These are phyloP conservation scores for Petrea volubilis DNA, from an alignment of 257 asterid species.

Conservation along the genomic window DNA sequence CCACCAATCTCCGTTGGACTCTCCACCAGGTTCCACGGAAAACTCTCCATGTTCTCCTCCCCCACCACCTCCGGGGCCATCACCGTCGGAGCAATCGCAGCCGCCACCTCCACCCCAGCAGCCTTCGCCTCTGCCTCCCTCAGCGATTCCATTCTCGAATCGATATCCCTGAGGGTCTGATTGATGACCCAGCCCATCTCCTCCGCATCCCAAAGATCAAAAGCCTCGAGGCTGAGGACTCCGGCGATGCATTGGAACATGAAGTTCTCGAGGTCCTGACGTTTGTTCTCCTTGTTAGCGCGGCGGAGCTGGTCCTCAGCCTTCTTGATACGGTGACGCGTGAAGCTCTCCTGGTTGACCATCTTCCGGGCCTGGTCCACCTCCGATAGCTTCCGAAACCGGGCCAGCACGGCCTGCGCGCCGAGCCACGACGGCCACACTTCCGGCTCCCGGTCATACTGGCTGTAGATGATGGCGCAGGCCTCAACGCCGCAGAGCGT, in stretches of 20 bases:
- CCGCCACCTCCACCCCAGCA: not conserved
- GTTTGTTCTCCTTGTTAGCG: conserved; percentile 31
- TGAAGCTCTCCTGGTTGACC: conserved; percentile 50
- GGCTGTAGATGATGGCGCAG: conserved; percentile 46
- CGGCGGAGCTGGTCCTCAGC: conserved; percentile 33
- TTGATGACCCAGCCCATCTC: conserved; percentile 32
- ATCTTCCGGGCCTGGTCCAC: conserved; percentile 36
- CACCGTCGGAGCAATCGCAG: not conserved
- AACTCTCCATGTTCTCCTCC: conserved; percentile 18
- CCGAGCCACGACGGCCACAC: conserved; percentile 44
- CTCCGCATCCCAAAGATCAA: conserved; percentile 4
- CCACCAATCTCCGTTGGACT: conserved; percentile 15
- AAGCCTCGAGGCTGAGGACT: not conserved
- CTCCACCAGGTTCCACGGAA: conserved; percentile 36
- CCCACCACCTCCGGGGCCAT: not conserved
- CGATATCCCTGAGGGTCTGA: conserved; percentile 27
- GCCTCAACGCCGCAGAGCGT: conserved; percentile 48
- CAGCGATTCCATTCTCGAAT: conserved; percentile 19
- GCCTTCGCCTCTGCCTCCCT: too few species aligned
- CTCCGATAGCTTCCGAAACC: conserved; percentile 31
- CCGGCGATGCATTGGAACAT: conserved; percentile 28
- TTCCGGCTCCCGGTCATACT: conserved; percentile 36
- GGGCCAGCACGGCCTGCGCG: conserved; percentile 36
- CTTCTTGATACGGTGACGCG: conserved; percentile 40
- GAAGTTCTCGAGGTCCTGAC: conserved; percentile 25